phyloP scores from a whole-genome alignment of 768 basidiomycete species.

The Melanogaster broomeanus region DNA sequence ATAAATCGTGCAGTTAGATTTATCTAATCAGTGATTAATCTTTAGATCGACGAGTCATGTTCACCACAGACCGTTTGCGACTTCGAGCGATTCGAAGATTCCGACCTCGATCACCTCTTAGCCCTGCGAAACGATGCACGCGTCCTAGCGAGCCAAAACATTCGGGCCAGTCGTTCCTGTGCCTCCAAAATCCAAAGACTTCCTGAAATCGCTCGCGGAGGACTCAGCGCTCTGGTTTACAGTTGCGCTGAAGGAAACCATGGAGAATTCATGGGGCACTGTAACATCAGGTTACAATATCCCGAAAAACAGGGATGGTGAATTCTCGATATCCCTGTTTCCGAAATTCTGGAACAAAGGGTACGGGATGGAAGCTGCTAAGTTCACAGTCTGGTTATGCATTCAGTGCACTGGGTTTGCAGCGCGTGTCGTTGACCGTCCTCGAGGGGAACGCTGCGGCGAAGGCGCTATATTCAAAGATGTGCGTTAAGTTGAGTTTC shows the following conservation, averaged over 20 bases:
- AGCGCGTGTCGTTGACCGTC: conserved; percentile 38
- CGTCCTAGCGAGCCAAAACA: conserved; percentile 19
- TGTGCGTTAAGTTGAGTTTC: conserved; percentile 27
- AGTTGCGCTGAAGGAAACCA: conserved; percentile 14
- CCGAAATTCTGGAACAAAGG: conserved; percentile 33
- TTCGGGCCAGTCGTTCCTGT: conserved; percentile 23
- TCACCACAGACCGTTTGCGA: conserved; percentile 25
- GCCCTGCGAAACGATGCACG: conserved; percentile 23
- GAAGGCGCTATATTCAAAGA: conserved; percentile 32
- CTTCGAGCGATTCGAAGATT: conserved; percentile 24
- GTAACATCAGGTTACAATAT: conserved; percentile 15
- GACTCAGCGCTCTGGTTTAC: conserved; percentile 21
- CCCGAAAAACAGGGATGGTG: conserved; percentile 27
- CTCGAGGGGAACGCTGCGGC: conserved; percentile 37
- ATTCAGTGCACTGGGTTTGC: conserved; percentile 36
- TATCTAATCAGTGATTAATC: too few relatives aligned
- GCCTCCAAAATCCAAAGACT: conserved; percentile 13
- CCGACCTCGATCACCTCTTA: conserved; percentile 20
- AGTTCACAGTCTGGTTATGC: conserved; percentile 37
- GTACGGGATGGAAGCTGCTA: conserved; percentile 35
- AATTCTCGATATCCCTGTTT: conserved; percentile 23
- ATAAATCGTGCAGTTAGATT: too few relatives aligned
- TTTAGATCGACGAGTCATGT: conserved; percentile 22
- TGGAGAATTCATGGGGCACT: conserved; percentile 22
- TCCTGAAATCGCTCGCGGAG: conserved; percentile 3